Conservation (phyloP, 768 basidiomycete genomes). For the Mycena belliarum region DNA sequence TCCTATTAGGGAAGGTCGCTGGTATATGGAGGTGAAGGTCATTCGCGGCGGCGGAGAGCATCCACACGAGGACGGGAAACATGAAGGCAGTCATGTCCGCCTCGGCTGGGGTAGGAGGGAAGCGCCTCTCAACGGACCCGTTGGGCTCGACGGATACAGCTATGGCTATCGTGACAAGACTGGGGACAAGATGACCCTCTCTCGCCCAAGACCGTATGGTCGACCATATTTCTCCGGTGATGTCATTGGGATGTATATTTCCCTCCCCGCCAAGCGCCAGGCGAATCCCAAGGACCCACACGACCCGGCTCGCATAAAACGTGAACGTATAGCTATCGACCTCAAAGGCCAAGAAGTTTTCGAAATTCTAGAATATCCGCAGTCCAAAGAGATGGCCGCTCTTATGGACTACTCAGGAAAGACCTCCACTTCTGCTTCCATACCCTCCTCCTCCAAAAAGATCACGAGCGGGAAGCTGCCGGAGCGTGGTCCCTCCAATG, state of each 20-base stretch:
- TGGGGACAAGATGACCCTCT: conserved; percentile 88
- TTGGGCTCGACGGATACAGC: conserved; percentile 90
- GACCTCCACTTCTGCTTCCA: conserved; percentile 51
- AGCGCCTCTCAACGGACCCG: conserved; percentile 90
- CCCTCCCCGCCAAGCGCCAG: conserved; percentile 68
- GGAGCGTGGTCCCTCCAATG: conserved; percentile 48
- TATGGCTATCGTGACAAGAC: conserved; percentile 91
- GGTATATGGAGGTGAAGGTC: conserved; percentile 93
- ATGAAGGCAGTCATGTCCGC: conserved; percentile 80
- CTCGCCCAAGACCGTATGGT: conserved; percentile 80
- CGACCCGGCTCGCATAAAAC: conserved; percentile 81
- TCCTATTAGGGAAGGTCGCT: conserved; percentile 84
- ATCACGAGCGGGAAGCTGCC: conserved; percentile 70
- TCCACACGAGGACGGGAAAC: conserved; percentile 44
- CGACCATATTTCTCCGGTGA: conserved; percentile 76
- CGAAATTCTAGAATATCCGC: conserved; percentile 87
- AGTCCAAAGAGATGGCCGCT: conserved; percentile 88
- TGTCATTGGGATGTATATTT: conserved; percentile 92
- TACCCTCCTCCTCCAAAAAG: conserved; percentile 66
- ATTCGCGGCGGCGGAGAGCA: conserved; percentile 70
- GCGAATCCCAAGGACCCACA: conserved; percentile 62
- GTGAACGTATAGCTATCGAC: conserved; percentile 91
- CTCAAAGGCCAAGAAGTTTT: conserved; percentile 98
- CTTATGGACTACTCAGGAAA: conserved; percentile 80
- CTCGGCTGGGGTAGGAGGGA: conserved; percentile 93